These are phyloP conservation scores for Nasturtium officinale DNA, from an alignment of 345 rosid species.

Conservation along the genomic window DNA sequence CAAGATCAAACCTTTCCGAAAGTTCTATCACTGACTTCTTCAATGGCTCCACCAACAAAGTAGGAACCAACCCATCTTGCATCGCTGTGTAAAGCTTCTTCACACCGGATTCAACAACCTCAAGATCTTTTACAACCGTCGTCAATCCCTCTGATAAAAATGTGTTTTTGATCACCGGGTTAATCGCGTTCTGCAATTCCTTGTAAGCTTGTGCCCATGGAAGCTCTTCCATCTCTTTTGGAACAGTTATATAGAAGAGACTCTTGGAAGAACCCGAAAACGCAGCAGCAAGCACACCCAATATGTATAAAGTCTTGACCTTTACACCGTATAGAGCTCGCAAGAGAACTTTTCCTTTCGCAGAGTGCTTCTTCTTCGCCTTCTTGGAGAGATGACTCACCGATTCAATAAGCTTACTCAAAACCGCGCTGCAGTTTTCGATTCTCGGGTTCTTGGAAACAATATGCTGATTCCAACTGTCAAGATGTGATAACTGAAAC, in stretches of 20 bases:
- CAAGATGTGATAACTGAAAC: conserved; percentile 47
- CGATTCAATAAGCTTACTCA: conserved; percentile 56
- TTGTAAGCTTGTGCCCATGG: conserved; percentile 66
- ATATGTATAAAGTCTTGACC: conserved; percentile 66
- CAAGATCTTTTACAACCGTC: conserved; percentile 57
- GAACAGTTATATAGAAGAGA: conserved; percentile 50
- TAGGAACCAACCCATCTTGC: conserved; percentile 49
- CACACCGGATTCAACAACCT: conserved; percentile 53
- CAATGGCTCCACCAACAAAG: conserved; percentile 45
- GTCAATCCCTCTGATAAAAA: conserved; percentile 43
- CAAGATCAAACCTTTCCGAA: conserved; percentile 61
- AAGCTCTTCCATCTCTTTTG: conserved; percentile 45
- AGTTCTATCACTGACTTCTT: conserved; percentile 51
- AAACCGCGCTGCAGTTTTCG: conserved; percentile 51
- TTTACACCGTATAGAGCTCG: conserved; percentile 79
- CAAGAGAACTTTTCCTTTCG: conserved; percentile 70
- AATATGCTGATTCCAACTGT: conserved; percentile 67
- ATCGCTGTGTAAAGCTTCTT: conserved; percentile 57
- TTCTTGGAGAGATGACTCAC: conserved; percentile 43
- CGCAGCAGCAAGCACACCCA: conserved; percentile 63
- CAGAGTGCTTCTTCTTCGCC: conserved; percentile 63
- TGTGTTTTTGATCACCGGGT: conserved; percentile 52
- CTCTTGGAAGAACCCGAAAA: conserved; percentile 65
- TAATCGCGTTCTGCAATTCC: conserved; percentile 52
- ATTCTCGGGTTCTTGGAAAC: conserved; percentile 60